Conservation (phyloP, 1,284 basidiomycete species). For the Sanghuangporus sanghuang region DNA sequence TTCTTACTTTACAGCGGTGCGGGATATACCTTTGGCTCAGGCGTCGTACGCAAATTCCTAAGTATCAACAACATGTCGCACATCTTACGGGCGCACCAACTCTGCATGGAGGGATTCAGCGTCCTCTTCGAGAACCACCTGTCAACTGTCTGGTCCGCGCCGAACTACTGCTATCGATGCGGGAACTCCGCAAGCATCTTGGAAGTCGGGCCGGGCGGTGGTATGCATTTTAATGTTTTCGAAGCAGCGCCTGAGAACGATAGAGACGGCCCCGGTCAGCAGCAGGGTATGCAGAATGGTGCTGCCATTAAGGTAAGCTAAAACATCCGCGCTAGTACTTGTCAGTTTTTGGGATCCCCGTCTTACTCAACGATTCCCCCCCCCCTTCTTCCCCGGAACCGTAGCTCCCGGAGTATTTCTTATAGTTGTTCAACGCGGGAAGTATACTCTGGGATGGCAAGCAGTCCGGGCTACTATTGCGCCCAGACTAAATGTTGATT, state of each 20-base stretch:
- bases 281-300: conserved; percentile 65
- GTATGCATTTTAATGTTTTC: conserved; percentile 96
- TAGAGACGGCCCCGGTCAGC: conserved; percentile 72
- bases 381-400: not conserved
- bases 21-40: conserved; percentile 97
- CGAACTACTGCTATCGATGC: conserved; percentile 98
- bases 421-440: not conserved
- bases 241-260: conserved; percentile 99
- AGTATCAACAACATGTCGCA: conserved; percentile 95
- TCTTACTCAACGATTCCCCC: not conserved
- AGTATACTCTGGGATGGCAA: not conserved
- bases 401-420: conserved; percentile 18
- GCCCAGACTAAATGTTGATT: not conserved
- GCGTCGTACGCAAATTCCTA: conserved; percentile 97
- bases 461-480: not conserved
- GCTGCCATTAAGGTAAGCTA: conserved; percentile 53
- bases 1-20: conserved; percentile 66
- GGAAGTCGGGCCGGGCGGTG: conserved; percentile 89
- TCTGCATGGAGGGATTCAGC: conserved; percentile 98
- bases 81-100: conserved; percentile 95
- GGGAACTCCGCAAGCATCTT: conserved; percentile 97
- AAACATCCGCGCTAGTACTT: no score
- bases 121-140: conserved; percentile 94
- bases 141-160: conserved; percentile 97
- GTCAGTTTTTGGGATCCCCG: not conserved